These are phyloP conservation scores for Pyrenophora graminea DNA, from an alignment of 2,329 filamentous ascomycete genomes.

Conservation along the genomic window DNA sequence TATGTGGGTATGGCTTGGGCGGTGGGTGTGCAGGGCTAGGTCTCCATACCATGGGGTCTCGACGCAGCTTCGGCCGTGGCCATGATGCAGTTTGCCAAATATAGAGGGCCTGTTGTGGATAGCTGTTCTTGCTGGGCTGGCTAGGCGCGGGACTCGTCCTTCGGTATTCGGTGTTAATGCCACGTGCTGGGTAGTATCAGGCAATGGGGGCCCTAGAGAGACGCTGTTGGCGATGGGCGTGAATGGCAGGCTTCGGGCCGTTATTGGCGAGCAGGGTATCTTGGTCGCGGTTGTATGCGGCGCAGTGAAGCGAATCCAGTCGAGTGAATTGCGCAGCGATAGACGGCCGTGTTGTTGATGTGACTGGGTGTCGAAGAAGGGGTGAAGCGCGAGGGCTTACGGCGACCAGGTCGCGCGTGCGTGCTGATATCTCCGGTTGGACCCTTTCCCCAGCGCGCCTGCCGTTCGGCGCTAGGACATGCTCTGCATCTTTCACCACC, in stretches of 20 bases:
- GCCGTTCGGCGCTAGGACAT: slow-evolving; percentile 8
- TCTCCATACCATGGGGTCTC: slow-evolving; percentile 49
- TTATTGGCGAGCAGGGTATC: not conserved
- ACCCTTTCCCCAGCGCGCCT: slow-evolving; percentile 20
- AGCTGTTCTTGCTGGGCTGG: slow-evolving; percentile 1
- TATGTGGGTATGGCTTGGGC: slow-evolving; percentile 7
- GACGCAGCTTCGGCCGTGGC: slow-evolving; percentile 52
- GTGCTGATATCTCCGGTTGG: slow-evolving; percentile 16
- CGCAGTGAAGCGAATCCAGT: not conserved
- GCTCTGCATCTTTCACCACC: slow-evolving; percentile 5
- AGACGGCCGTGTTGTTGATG: not conserved
- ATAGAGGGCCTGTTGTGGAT: slow-evolving; percentile 9
- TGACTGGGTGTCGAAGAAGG: not conserved
- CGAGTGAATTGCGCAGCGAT: not conserved
- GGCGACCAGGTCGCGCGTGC: not conserved
- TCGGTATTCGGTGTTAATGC: slow-evolving; percentile 2
- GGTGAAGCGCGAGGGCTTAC: not conserved
- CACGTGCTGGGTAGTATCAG: slow-evolving; percentile 13
- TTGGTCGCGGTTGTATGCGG: too few relatives aligned
- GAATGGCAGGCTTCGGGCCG: not conserved
- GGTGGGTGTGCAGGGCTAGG: slow-evolving; percentile 31
- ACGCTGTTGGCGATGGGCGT: not conserved
- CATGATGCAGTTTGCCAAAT: slow-evolving; percentile 38
- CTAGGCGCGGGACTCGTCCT: slow-evolving; percentile 9
- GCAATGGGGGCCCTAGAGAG: not conserved